Evolutionary conservation across 2,329 filamentous ascomycete genomes (phyloP).

Genomic region (Neofusicoccum sp.): DNA sequence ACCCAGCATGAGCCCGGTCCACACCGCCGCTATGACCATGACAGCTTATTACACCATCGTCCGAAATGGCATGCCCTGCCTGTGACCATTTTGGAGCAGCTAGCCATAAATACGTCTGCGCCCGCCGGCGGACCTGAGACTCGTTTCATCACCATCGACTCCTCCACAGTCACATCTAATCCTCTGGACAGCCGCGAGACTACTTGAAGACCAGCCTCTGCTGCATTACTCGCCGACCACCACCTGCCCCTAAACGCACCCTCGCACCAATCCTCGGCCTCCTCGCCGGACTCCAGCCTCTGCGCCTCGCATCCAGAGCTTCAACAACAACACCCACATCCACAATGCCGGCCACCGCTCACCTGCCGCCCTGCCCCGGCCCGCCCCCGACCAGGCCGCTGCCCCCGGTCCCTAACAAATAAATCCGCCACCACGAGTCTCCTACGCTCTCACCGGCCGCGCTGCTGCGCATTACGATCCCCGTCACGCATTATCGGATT

Average conservation of each 20-base stretch:
- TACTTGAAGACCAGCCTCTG: slow-evolving; percentile 6
- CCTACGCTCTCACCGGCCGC: background rate
- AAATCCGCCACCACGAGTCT: slow-evolving; percentile 23
- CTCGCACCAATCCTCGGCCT: background rate
- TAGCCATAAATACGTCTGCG: slow-evolving; percentile 40
- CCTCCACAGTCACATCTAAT: slow-evolving; percentile 21
- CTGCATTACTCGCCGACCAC: slow-evolving; percentile 14
- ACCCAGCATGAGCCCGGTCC: slow-evolving; percentile 39
- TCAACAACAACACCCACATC: slow-evolving; percentile 21
- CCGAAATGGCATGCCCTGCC: slow-evolving; percentile 41
- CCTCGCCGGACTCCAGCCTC: background rate
- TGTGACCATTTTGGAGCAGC: slow-evolving; percentile 34
- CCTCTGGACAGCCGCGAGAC: background rate
- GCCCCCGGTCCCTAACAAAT: slow-evolving; percentile 46
- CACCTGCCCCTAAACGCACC: slow-evolving; percentile 19
- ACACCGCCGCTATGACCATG: slow-evolving; percentile 41
- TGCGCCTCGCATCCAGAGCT: background rate
- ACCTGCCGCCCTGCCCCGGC: slow-evolving; percentile 48
- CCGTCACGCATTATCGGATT: slow-evolving; percentile 17
- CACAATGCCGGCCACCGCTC: slow-evolving; percentile 41
- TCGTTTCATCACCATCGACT: slow-evolving; percentile 33
- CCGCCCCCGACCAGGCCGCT: slow-evolving; percentile 49
- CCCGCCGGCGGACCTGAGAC: slow-evolving; percentile 27
- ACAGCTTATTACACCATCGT: slow-evolving; percentile 39
- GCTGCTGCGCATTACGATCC: slow-evolving; percentile 13